These are phyloP conservation scores for Populus hybrid DNA, from an alignment of 441 rosid species.

Conservation along the genomic window DNA sequence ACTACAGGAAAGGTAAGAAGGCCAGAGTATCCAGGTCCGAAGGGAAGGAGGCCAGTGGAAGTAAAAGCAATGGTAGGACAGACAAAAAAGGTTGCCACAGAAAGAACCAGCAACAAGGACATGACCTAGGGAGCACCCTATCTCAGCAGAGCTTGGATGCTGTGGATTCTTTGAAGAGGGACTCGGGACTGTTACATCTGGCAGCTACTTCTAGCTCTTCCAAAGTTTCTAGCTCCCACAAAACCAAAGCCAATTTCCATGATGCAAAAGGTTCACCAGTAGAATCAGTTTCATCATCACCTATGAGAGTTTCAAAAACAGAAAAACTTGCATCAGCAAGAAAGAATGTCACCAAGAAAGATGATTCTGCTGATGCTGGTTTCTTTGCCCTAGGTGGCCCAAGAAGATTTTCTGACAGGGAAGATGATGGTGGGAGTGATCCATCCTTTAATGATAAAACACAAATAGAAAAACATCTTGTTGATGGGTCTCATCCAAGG, in stretches of 20 bases:
- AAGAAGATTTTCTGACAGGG: conserved; percentile 28
- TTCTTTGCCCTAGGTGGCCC: conserved; percentile 22
- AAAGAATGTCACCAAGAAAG: conserved; percentile 26
- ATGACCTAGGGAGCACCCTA: conserved; percentile 35
- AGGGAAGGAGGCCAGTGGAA: conserved; percentile 57
- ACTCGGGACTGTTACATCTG: conserved; percentile 39
- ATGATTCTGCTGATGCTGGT: conserved; percentile 27
- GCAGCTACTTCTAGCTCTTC: conserved; percentile 66
- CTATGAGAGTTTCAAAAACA: conserved; percentile 39
- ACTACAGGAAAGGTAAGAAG: conserved; percentile 58
- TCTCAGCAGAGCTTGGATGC: conserved; percentile 35
- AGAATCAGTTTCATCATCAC: conserved; percentile 82
- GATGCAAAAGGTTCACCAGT: conserved; percentile 59
- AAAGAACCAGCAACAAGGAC: conserved; percentile 36
- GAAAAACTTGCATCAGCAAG: conserved; percentile 35
- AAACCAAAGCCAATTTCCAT: conserved; percentile 39
- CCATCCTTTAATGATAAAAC: conserved; percentile 10
- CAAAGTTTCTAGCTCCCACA: conserved; percentile 52
- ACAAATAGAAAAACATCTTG: conserved; percentile 8
- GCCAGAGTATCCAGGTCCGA: conserved; percentile 49
- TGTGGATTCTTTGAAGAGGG: conserved; percentile 32
- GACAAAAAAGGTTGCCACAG: conserved; percentile 50
- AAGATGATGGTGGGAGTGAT: conserved; percentile 25
- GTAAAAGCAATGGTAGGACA: conserved; percentile 48
- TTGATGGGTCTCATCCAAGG: conserved; percentile 10